These are phyloP conservation scores for Cladobotryum mycophilum DNA, from an alignment of 2,329 filamentous ascomycete species.

Conservation along the genomic window DNA sequence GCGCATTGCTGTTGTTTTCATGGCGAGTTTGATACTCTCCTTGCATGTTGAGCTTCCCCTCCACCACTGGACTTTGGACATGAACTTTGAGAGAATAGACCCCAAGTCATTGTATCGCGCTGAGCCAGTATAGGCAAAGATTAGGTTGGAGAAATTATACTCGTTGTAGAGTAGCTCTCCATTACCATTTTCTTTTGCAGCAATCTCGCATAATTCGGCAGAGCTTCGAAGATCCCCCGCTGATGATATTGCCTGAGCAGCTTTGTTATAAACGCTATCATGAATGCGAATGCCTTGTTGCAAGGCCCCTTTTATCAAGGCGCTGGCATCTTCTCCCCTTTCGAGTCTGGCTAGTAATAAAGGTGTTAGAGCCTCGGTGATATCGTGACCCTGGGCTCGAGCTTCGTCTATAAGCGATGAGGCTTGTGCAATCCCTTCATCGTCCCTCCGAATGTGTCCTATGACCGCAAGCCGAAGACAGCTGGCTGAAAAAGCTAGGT, in stretches of 20 bases:
- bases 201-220: constrained; percentile 28
- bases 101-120: constrained; percentile 26
- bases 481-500: constrained; percentile 32
- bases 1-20: constrained; percentile 27
- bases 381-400: constrained; percentile 34
- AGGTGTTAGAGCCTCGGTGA: constrained; percentile 33
- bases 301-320: constrained; percentile 23
- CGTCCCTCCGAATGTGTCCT: constrained; percentile 32
- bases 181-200: constrained; percentile 30
- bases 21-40: constrained; percentile 32
- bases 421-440: constrained; percentile 25
- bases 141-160: constrained; percentile 32
- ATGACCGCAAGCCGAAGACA: constrained; percentile 44
- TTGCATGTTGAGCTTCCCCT: constrained; percentile 32
- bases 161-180: constrained; percentile 31
- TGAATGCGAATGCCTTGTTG: constrained; percentile 25
- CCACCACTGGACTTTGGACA: constrained; percentile 28
- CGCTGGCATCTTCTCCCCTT: constrained; percentile 21
- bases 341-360: constrained; percentile 34
- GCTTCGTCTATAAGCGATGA: constrained; percentile 35
- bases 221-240: constrained; percentile 25
- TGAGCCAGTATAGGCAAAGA: constrained; percentile 28
- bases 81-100: constrained; percentile 26
- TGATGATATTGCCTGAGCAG: constrained; percentile 24
- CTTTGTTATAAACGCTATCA: constrained; percentile 31